phyloP scores from a whole-genome alignment of 2,329 filamentous ascomycete species.

The Myriosclerotinia duriaeana region DNA sequence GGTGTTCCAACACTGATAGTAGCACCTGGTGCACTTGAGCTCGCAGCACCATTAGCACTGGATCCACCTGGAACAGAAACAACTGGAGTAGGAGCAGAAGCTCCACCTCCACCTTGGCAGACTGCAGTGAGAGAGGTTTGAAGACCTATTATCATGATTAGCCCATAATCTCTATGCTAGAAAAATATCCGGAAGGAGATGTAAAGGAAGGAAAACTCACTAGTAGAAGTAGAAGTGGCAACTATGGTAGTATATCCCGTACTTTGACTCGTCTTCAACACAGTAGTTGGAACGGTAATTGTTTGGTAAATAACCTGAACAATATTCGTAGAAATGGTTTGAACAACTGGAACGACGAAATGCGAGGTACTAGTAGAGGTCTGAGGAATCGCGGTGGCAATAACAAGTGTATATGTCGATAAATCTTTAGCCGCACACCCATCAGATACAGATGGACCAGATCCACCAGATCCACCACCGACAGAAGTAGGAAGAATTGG shows the following conservation, averaged over 20 bases:
- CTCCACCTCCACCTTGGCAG: background rate
- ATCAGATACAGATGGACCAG: background rate
- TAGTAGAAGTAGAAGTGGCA: conserved; percentile 1
- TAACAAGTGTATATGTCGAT: conserved; percentile 9
- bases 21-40: conserved; percentile 8
- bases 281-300: conserved; percentile 10
- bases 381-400: background rate
- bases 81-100: background rate
- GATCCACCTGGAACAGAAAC: conserved; percentile 8
- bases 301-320: conserved; percentile 11
- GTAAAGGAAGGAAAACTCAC: background rate
- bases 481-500: background rate
- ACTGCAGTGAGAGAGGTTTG: conserved; percentile 5
- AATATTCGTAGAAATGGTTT: conserved; percentile 6
- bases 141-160: conserved; percentile 3
- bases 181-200: background rate
- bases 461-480: background rate
- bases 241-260: conserved; percentile 4
- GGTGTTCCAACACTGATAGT: conserved; percentile 2
- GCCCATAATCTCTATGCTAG: background rate
- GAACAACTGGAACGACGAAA: conserved; percentile 3
- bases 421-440: background rate
- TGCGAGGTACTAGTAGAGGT: background rate
- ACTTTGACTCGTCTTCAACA: conserved; percentile 15
- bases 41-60: conserved; percentile 11